Evolutionary conservation across 148 eudicot species (phyloP), one percentile per base, ranked within the genome.

Genomic region (Suaeda aralocaspica): DNA sequence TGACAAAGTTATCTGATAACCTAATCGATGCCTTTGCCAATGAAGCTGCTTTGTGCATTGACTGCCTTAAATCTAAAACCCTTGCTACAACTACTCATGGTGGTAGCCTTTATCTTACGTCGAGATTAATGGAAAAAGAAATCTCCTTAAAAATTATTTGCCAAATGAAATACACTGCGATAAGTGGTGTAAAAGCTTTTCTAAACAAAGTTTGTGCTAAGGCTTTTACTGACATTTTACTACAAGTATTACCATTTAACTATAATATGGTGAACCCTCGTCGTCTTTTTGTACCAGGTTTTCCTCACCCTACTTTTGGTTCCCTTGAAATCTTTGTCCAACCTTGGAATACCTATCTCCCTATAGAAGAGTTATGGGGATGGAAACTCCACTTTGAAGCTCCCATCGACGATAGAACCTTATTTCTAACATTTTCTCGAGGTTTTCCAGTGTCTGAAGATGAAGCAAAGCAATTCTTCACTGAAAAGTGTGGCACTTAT

Each of bases 401-500:
- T 13, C 74, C 69, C 0, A 34, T 51, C 10, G 80, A 75, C 6
- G 85, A 82, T 66, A 42, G 85, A 33, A 78, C 85, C 4, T 8
- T 82, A 19, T 82, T 82, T 30, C 44, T 82, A 1, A 82, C 85
- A 0, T 82, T 82, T 50, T 82, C 82, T 0, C 29, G 77, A 22
- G 85, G 85, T 25, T 82, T 71, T 53, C 80, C 85, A 0, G 85
- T 82, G 24, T 30, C 79, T 0, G 77, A 64, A 28, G 41, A 19
- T 0, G 85, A 82, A 66, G 75, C 72, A n/a, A 59, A 18, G 16
- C 41, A 52, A 7, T 77, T 82, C 6, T 82, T 78, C 62, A 39
- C 16, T 2, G 6, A 42, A n/a, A 78, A 48, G 66, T 82, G 74
- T 69, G 83, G 83, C 65, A 74, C n/a, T n/a, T n/a, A 76, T 69